These are phyloP conservation scores for Rhizopus stolonifer DNA, from an alignment of 371 early-diverging fungal species.

Conservation along the genomic window DNA sequence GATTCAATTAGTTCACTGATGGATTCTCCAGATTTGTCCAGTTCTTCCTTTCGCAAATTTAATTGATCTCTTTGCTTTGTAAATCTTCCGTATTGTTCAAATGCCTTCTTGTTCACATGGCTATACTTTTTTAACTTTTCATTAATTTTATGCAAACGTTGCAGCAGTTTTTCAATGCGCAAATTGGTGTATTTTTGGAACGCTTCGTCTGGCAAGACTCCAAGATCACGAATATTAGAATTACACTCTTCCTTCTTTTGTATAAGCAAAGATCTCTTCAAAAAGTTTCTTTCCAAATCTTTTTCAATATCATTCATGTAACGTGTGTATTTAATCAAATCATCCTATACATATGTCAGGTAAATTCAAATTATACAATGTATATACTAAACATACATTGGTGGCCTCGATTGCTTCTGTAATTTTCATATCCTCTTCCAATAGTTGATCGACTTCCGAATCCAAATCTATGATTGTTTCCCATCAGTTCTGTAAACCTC, in stretches of 20 bases:
- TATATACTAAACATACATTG: slow-evolving; percentile 32
- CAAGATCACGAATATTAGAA: slow-evolving; percentile 89
- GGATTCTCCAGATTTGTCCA: slow-evolving; percentile 80
- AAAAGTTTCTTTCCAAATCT: slow-evolving; percentile 72
- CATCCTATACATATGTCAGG: not conserved
- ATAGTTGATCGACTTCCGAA: slow-evolving; percentile 34
- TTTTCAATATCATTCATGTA: slow-evolving; percentile 54
- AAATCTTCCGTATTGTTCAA: slow-evolving; percentile 94
- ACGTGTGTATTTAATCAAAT: not conserved
- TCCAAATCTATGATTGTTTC: slow-evolving; percentile 33
- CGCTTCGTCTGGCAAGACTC: slow-evolving; percentile 95
- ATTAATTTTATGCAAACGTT: slow-evolving; percentile 78
- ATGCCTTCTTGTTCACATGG: slow-evolving; percentile 97
- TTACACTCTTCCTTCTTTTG: slow-evolving; percentile 88
- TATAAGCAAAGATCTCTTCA: slow-evolving; percentile 71
- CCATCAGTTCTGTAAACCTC: too few species aligned
- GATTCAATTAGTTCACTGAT: slow-evolving; percentile 86
- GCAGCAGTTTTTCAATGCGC: slow-evolving; percentile 60
- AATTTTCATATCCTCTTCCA: slow-evolving; percentile 40
- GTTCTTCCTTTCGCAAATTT: slow-evolving; percentile 77
- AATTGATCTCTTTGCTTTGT: slow-evolving; percentile 87
- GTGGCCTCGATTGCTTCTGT: slow-evolving; percentile 52
- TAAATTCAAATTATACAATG: not conserved
- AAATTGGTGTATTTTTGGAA: slow-evolving; percentile 68
- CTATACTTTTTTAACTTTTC: slow-evolving; percentile 83